Base-by-base conservation (phyloP, 2,329 filamentous ascomycete genomes). In the Beauveria sp. region DNA sequence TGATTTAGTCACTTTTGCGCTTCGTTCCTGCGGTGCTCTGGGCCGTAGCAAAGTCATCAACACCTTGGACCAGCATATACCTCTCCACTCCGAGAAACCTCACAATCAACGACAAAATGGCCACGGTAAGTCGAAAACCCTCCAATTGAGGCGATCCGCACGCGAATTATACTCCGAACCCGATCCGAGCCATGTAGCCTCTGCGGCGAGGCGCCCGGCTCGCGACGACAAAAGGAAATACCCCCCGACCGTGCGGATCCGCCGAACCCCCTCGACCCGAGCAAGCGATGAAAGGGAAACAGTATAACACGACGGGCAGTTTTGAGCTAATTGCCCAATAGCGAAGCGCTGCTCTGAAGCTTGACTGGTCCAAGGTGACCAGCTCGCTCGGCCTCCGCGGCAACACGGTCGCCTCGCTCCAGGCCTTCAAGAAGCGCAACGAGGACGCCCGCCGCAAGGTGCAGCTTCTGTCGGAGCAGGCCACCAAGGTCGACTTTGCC, bases 381-480 rank as follows among this genome's bases (percentile, higher is more conserved):
- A 86, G 85, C 80, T 96, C 93, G 74, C 92, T 99, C 73, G 93
- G 93, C 77, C 91, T 99, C 78, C 91, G 91, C 78, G 95, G 95
- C 77, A 90, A 92, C 82, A 99, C 95, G 70, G 93, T 91, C 70
- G 81, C 88, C 72, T 89, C 93, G 65, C 91, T 99, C 65, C 89
- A 93, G 77, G 86, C 91, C 68, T 99, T 99, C 89, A 99, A 99
- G 87, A 95, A 96, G 87, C 93, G 95, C 81, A 97, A 98, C 84
- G 95, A 99, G 76, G 93, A 97, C 77, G 93, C 91, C 75, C 93
- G 93, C 80, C 93, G 95, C 82, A 93, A 93, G 81, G 84, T 99
- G 65, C 86, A 89, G 78, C 72, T 86, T 65, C 91, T 99, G 63
- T 87, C 86, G 66, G 91, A 96, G 79, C 87, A 89, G 75, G 81